Conservation (phyloP, 306 rosid species). For the Urtica urens region DNA sequence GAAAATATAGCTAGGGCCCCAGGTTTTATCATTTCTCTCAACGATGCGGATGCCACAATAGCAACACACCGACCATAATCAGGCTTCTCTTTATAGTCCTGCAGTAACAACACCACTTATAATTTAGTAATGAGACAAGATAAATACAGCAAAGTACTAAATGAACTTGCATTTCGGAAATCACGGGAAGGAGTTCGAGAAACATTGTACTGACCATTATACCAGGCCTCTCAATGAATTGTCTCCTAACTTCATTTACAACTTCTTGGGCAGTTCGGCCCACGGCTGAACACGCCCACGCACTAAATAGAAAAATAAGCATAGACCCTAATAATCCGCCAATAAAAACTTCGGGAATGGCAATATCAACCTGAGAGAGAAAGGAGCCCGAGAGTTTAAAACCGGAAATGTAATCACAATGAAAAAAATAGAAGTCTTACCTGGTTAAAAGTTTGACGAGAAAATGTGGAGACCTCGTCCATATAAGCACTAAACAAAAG, state of each 20-base stretch:
- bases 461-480: constrained; percentile 85
- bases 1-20: constrained; percentile 95
- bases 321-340: constrained; percentile 96
- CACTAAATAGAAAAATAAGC: constrained; percentile 93
- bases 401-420: not conserved
- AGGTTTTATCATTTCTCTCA: constrained; percentile 94
- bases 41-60: constrained; percentile 89
- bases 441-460: constrained; percentile 78
- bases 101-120: constrained; percentile 15
- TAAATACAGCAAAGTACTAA: constrained; percentile 6
- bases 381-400: no score
- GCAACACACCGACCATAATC: constrained; percentile 98
- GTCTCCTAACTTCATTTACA: constrained; percentile 95
- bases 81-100: constrained; percentile 94
- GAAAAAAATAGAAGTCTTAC: constrained; percentile 17
- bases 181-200: constrained; percentile 9
- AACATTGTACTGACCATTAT: constrained; percentile 70
- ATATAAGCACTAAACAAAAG: constrained; percentile 98
- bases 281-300: constrained; percentile 96
- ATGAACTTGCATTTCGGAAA: constrained; percentile 2
- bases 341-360: constrained; percentile 87
- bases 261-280: constrained; percentile 99
- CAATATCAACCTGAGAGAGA: constrained; percentile 83
- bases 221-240: constrained; percentile 98
- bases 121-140: not conserved